Conservation (phyloP, 176 grass and related monocot genomes). For the Alopecurus myosuroides region DNA sequence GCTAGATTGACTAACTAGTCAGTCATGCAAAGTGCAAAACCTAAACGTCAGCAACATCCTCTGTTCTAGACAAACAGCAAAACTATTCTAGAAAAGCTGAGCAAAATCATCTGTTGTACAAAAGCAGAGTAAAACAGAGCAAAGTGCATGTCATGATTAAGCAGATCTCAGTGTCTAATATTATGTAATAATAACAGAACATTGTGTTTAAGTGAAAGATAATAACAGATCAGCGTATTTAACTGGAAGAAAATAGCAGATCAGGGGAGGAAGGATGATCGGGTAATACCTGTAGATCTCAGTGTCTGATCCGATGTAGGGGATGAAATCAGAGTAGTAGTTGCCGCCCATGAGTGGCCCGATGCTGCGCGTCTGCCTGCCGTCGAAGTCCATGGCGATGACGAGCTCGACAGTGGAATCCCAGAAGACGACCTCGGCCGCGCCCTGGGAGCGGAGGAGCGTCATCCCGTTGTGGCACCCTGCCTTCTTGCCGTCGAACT, state of each 20-base stretch:
- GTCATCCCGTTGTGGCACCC: slow-evolving; percentile 7
- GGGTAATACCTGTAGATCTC: slow-evolving; percentile 39
- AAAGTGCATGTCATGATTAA: no score
- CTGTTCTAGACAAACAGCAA: no score
- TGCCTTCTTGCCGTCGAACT: slow-evolving; percentile 1
- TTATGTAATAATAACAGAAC: no score
- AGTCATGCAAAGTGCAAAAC: no score
- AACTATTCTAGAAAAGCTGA: no score
- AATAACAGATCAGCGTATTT: no score
- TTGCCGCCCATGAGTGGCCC: neutral
- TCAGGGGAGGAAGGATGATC: no score
- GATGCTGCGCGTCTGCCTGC: slow-evolving; percentile 13
- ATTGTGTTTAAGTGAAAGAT: no score
- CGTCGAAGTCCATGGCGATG: slow-evolving; percentile 34
- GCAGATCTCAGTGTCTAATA: slow-evolving; percentile 20
- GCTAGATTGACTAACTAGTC: neutral
- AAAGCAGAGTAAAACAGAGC: no score
- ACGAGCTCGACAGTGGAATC: neutral
- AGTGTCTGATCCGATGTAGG: slow-evolving; percentile 37
- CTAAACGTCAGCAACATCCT: no score
- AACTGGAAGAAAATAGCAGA: no score
- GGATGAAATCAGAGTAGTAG: slow-evolving; percentile 39
- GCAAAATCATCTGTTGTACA: no score
- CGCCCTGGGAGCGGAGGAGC: slow-evolving; percentile 38
- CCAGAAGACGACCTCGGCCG: slow-evolving; percentile 39